phyloP scores from a whole-genome alignment of 1,284 basidiomycete species.

The Ceratobasidium sp. region DNA sequence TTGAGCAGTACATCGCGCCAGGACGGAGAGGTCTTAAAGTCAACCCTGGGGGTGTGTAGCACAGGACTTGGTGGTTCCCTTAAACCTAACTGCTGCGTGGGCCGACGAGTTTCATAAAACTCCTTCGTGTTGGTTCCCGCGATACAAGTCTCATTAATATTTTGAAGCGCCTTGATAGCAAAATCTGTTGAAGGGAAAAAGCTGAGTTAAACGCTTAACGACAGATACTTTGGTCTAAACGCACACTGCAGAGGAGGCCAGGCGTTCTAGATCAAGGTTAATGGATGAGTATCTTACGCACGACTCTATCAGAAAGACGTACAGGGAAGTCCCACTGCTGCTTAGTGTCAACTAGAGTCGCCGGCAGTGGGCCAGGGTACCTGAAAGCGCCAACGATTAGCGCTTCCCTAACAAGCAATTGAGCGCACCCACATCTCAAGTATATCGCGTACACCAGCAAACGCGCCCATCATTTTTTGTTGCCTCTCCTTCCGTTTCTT shows the following conservation, averaged over 20 bases:
- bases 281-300: slow-evolving; percentile 39
- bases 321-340: slow-evolving; percentile 76
- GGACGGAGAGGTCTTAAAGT: slow-evolving; percentile 53
- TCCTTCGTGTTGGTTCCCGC: not conserved
- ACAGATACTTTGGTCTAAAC: not conserved
- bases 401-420: not conserved
- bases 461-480: too few relatives aligned
- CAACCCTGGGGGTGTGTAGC: slow-evolving; percentile 60
- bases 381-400: slow-evolving; percentile 54
- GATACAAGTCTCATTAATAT: slow-evolving; percentile 70
- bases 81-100: not conserved
- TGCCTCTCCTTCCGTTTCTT: too few relatives aligned
- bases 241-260: slow-evolving; percentile 84
- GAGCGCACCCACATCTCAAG: slow-evolving; percentile 56
- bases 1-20: slow-evolving; percentile 76
- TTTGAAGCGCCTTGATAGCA: slow-evolving; percentile 79
- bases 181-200: slow-evolving; percentile 63
- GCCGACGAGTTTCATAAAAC: not conserved
- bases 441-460: too few relatives aligned
- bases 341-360: slow-evolving; percentile 80
- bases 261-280: slow-evolving; percentile 52
- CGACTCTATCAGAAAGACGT: not conserved
- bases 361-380: slow-evolving; percentile 85
- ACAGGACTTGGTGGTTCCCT: not conserved
- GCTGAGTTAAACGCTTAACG: not conserved